phyloP scores from a whole-genome alignment of 2,329 filamentous ascomycete species.

The Sphaerulina vaccinii region DNA sequence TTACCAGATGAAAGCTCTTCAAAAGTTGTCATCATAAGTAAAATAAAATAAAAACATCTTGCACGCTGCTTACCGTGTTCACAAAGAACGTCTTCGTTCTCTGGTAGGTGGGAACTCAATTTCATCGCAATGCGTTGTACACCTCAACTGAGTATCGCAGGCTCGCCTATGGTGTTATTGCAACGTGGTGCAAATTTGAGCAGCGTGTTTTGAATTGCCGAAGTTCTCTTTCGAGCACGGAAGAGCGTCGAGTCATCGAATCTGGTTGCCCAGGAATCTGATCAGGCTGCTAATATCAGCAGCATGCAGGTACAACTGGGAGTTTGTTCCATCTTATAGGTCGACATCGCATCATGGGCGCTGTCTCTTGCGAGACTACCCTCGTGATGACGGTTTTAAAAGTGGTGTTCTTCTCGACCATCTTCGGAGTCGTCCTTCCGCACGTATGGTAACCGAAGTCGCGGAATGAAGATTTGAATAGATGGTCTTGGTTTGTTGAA shows the following conservation, averaged over 20 bases:
- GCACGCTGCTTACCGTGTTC: neutral
- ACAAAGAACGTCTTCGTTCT: neutral
- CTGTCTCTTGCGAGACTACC: constrained; percentile 52
- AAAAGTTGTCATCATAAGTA: constrained; percentile 30
- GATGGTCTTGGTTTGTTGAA: constrained; percentile 60
- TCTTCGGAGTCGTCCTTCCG: constrained; percentile 67
- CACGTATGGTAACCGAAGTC: constrained; percentile 51
- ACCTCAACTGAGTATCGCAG: neutral
- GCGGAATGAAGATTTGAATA: constrained; percentile 67
- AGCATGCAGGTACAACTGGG: neutral
- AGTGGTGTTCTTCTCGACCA: constrained; percentile 70
- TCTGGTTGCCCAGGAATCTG: neutral
- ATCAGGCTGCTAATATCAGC: neutral
- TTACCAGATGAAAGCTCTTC: constrained; percentile 46
- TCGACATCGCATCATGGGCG: constrained; percentile 68
- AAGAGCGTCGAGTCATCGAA: neutral
- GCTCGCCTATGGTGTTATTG: too few relatives aligned
- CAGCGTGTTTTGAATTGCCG: too few relatives aligned
- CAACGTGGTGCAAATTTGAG: too few relatives aligned
- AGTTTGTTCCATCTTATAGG: constrained; percentile 62
- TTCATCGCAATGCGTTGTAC: too few relatives aligned
- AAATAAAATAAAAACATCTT: neutral
- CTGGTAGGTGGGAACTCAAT: neutral
- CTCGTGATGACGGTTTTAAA: constrained; percentile 84
- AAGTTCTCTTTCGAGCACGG: neutral